Percentiles rank a stretch among this genome's conserved stretches.
These are phyloP conservation scores for Blastobotrys ciferrii DNA, from an alignment of 1,139 yeast species.

Conservation along the genomic window DNA sequence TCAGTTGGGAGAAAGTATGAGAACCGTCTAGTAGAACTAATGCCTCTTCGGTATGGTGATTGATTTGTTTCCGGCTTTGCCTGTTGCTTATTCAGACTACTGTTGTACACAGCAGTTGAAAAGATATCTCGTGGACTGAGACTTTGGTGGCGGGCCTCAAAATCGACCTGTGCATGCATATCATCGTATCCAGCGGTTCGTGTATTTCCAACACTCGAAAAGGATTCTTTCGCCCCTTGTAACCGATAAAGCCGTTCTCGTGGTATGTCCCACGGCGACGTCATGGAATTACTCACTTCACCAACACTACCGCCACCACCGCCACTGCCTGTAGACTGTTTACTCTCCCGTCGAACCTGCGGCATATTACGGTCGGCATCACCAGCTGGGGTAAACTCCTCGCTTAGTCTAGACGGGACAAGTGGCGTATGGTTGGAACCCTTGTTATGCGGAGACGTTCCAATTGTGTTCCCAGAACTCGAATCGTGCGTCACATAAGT, in stretches of 20 bases:
- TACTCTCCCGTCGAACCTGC: not conserved
- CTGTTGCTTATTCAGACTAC: slow-evolving; percentile 12
- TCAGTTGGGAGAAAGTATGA: slow-evolving; percentile 21
- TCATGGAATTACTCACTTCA: not conserved
- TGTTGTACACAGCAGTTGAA: slow-evolving; percentile 4
- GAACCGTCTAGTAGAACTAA: slow-evolving; percentile 7
- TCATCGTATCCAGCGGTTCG: slow-evolving; percentile 22
- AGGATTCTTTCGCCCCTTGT: not conserved
- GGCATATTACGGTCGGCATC: slow-evolving; percentile 5
- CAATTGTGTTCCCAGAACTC: slow-evolving; percentile 9
- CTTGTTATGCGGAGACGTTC: slow-evolving; percentile 21
- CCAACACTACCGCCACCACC: not conserved
- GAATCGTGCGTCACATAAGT: slow-evolving; percentile 17
- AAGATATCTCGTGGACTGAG: slow-evolving; percentile 11
- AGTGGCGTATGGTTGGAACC: slow-evolving; percentile 37
- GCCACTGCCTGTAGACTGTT: not conserved
- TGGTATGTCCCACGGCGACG: slow-evolving; percentile 8
- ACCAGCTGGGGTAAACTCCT: slow-evolving; percentile 32
- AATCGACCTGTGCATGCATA: slow-evolving; percentile 21
- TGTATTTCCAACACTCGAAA: slow-evolving; percentile 3
- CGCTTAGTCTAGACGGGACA: slow-evolving; percentile 37
- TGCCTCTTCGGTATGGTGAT: not conserved
- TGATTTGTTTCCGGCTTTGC: slow-evolving; percentile 6
- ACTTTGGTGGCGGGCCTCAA: slow-evolving; percentile 23
- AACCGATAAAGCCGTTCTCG: not conserved